Base-by-base conservation (phyloP, 2,329 filamentous ascomycete genomes). In the Pezicula rhizophila region DNA sequence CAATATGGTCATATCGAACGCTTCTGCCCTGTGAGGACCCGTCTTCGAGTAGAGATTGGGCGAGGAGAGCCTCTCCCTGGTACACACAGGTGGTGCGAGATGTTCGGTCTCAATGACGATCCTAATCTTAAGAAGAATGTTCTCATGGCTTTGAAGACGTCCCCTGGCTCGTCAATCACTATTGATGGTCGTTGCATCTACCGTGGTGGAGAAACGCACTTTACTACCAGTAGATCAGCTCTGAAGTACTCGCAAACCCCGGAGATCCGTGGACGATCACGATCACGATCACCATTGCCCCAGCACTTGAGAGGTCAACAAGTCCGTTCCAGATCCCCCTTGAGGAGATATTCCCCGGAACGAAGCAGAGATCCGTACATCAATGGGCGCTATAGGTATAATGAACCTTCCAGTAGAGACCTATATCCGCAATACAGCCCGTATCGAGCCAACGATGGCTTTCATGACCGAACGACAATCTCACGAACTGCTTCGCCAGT, bases 171-270 rank as follows among this genome's bases (percentile, higher is more conserved):
- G 18, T 51, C 56, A n/a, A 60, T 60, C 12, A 55, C 23, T 25
- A 37, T 58, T 12, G 47, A 58, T 40, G 52, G 48, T 6, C n/a
- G 50, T 15, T 55, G 57, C 18, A 59, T 60, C 11, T 58, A 58
- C 40, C 40, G 42, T 12, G 58, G 58, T n/a, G 47, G 46, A 12
- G 54, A 57, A 41, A 48, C 41, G 28, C 45, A 53, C 34, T 57
- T 57, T n/a, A 42, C 40, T n/a, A 42, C 40, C 25, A 42, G 23
- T 17, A 26, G 15, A 20, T 23, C 14, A 5, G 17, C 15, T 40
- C 14, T 47, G 46, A 8, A 47, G 54, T 34, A 41, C 49, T 2
- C 45, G 55, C 18, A 47, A 48, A 35, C 43, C 52, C n/a, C 49
- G 53, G 23, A 47, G 52, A 20, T 39, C 40, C 50, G 47, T 12